These are phyloP conservation scores for Oryza coarctata DNA, from an alignment of 176 grass and related monocot species.

Conservation along the genomic window DNA sequence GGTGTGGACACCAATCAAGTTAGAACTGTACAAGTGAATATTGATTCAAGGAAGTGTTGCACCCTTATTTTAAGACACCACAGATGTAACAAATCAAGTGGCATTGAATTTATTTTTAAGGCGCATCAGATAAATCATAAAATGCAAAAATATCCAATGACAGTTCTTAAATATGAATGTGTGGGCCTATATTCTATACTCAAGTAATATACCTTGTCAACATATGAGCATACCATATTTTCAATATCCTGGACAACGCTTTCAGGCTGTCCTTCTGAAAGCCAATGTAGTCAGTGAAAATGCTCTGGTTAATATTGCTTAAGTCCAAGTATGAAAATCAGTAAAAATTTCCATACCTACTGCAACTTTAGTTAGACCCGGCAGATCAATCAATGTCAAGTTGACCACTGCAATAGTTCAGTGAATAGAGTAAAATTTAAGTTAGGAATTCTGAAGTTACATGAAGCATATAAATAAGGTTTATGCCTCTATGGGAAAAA, in stretches of 20 bases:
- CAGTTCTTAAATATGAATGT: background rate
- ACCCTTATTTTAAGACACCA: background rate
- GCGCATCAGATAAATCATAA: background rate
- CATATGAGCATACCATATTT: slow-evolving; percentile 75
- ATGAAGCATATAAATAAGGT: slow-evolving; percentile 10
- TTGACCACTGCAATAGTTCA: slow-evolving; percentile 74
- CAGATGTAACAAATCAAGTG: background rate
- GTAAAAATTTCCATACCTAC: slow-evolving; percentile 47
- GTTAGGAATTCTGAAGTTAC: slow-evolving; percentile 4
- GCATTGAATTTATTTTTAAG: background rate
- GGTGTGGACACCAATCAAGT: background rate
- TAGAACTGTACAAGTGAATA: background rate
- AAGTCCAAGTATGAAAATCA: slow-evolving; percentile 8
- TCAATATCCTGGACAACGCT: slow-evolving; percentile 88
- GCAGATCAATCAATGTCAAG: slow-evolving; percentile 92
- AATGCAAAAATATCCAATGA: background rate
- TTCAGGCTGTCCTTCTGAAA: slow-evolving; percentile 86
- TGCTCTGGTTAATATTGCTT: background rate
- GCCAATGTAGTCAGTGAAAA: slow-evolving; percentile 31
- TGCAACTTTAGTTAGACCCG: slow-evolving; percentile 89
- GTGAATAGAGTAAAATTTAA: slow-evolving; percentile 19
- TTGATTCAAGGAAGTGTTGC: background rate
- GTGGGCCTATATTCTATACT: background rate
- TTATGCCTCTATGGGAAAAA: background rate
- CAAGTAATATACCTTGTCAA: slow-evolving; percentile 72